phyloP scores from a whole-genome alignment of 805 yeast species.

The Jamesozyma hellenica region DNA sequence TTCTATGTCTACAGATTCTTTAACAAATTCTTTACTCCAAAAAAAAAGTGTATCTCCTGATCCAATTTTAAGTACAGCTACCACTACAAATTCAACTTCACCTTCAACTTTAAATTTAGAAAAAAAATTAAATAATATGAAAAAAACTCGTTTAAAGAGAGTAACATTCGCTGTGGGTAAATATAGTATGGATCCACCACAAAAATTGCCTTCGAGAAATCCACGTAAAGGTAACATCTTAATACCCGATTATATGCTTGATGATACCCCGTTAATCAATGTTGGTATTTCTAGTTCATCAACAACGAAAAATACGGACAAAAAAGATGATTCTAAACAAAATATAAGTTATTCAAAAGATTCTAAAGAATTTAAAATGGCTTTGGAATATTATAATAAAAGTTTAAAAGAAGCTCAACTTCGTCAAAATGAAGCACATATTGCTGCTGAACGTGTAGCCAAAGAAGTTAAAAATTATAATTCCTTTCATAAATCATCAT shows the following conservation, averaged over 20 bases:
- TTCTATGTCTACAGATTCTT: too few relatives aligned
- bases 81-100: background rate
- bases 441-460: slow-evolving; percentile 60
- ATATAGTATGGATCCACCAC: slow-evolving; percentile 76
- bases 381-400: slow-evolving; percentile 47
- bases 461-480: slow-evolving; percentile 40
- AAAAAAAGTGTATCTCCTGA: too few relatives aligned
- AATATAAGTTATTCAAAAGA: slow-evolving; percentile 24
- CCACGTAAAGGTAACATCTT: slow-evolving; percentile 74
- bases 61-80: background rate
- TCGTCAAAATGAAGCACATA: slow-evolving; percentile 70
- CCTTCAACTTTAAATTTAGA: background rate
- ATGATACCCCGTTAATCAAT: slow-evolving; percentile 53
- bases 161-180: slow-evolving; percentile 73
- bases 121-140: background rate
- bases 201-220: slow-evolving; percentile 79
- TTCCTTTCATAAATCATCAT: too few relatives aligned
- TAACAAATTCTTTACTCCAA: background rate
- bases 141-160: slow-evolving; percentile 38
- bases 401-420: slow-evolving; percentile 53
- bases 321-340: too few relatives aligned
- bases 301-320: slow-evolving; percentile 18
- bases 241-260: slow-evolving; percentile 53
- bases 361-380: slow-evolving; percentile 40
- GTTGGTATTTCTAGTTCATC: slow-evolving; percentile 54